phyloP scores from a whole-genome alignment of 2,329 filamentous ascomycete genomes.

The Waltergamsia citrina region DNA sequence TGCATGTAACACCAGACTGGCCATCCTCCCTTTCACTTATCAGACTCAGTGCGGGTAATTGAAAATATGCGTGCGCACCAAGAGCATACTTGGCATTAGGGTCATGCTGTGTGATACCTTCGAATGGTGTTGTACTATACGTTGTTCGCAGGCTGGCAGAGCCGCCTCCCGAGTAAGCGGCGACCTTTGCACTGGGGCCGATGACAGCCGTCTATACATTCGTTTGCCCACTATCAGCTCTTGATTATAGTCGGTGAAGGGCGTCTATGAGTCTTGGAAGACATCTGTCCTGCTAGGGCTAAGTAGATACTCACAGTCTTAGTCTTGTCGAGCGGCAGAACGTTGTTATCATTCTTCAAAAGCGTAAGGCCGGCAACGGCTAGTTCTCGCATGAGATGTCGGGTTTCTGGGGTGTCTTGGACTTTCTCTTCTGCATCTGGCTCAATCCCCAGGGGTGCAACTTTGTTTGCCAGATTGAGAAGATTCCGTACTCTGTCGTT shows the following conservation, averaged over 20 bases:
- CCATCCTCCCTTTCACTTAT: constrained; percentile 9
- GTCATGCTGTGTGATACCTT: constrained; percentile 15
- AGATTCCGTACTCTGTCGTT: constrained; percentile 17
- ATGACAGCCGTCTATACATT: constrained; percentile 35
- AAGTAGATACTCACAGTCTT: constrained; percentile 1
- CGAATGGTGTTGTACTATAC: constrained; percentile 18
- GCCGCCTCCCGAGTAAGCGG: constrained; percentile 21
- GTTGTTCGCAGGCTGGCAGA: constrained; percentile 20
- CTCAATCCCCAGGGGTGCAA: constrained; percentile 10
- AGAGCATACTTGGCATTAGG: constrained; percentile 18
- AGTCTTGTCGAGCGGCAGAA: constrained; percentile 37
- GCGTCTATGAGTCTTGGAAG: too few species aligned
- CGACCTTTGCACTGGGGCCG: constrained; percentile 39
- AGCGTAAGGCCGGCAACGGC: constrained; percentile 38
- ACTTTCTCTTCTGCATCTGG: constrained; percentile 8
- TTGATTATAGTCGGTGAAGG: too few species aligned
- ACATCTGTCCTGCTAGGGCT: too few species aligned
- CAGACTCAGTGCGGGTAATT: too few species aligned
- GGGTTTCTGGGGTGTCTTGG: constrained; percentile 11
- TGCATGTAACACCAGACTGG: constrained; percentile 11
- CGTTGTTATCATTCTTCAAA: constrained; percentile 17
- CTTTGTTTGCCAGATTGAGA: constrained; percentile 14
- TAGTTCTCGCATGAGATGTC: constrained; percentile 13
- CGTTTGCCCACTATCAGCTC: background rate
- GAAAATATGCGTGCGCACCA: constrained; percentile 12